Evolutionary conservation across 1,139 yeast genomes (phyloP), one percentile per base, ranked within the genome.

Genomic region (Debaryomycetaceae sp.): DNA sequence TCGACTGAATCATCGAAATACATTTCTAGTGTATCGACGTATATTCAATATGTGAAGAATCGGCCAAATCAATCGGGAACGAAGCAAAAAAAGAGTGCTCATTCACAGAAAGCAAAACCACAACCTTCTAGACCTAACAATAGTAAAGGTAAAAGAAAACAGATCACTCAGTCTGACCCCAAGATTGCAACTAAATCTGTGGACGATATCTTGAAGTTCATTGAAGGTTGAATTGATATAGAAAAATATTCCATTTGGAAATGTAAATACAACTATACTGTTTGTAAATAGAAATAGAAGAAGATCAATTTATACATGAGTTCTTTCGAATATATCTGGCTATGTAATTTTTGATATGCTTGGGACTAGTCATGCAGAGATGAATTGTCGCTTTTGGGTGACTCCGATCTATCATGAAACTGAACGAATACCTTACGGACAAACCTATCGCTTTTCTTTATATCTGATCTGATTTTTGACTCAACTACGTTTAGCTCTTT

Each of bases 161-260:
- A 67, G 48, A 47, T 51, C 42, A 54, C 60, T 9, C 58, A 65
- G 39, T 66, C 80, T 11, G 69, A 77, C 53, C 83, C 87, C 23
- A 77, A 73, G 36, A 73, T 84, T 51, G 83, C 84, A 11, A 65
- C 68, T 42, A 73, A 81, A 61, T 80, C 87, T 17, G 77, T 84
- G 46, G 91, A 84, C 43, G 91, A 84, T 47, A 78, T 85, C 50
- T 69, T 84, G 66, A 73, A 74, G 42, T 85, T 78, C 56, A 83
- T 85, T 55, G 85, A 83, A 60, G 87, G 86, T 40, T 55, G 58
- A 14, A 34, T 13, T 34, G 11, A 17, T 17, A 17, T 17, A 17
- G 20, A 17, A 17, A 17, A 17, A 17, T 17, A 17, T 17, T 17
- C 20, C 20, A 17, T 17, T 17, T 17, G 20, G 20, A 17, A 17